A percentile compares a stretch with the other conserved stretches of the same genome.
These are phyloP conservation scores for Irineochytrium annulatum DNA, from an alignment of 192 early-diverging fungal genomes.

Conservation along the genomic window DNA sequence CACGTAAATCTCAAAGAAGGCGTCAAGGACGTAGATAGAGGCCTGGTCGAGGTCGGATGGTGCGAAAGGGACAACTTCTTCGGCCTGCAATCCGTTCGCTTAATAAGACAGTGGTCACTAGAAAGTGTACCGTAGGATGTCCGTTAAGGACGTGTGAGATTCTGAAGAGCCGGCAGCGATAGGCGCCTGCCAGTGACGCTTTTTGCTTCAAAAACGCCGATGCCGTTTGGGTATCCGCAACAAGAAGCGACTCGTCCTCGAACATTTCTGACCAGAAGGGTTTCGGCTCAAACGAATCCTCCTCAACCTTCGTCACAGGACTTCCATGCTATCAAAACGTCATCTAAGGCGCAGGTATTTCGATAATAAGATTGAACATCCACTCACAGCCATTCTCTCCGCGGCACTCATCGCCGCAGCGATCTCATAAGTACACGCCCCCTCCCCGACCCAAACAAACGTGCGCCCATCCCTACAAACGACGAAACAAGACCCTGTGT, in stretches of 20 bases:
- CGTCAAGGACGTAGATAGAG: conserved; percentile 32
- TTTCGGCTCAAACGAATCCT: conserved; percentile 23
- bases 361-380: neutral
- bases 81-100: conserved; percentile 14
- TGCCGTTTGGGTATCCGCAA: too few species aligned
- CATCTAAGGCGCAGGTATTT: neutral
- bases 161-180: conserved; percentile 19
- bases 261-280: conserved; percentile 25
- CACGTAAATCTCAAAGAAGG: conserved; percentile 32
- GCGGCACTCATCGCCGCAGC: conserved; percentile 13
- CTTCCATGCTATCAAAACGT: neutral
- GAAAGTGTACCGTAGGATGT: conserved; percentile 23
- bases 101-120: neutral
- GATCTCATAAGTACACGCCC: conserved; percentile 18
- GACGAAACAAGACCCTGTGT: conserved; percentile 21
- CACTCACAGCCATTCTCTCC: conserved; percentile 17
- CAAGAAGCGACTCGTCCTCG: conserved; percentile 9
- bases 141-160: conserved; percentile 34
- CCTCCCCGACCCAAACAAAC: conserved; percentile 31
- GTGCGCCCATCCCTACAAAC: conserved; percentile 8
- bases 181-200: too few species aligned
- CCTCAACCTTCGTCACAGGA: neutral
- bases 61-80: conserved; percentile 29
- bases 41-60: conserved; percentile 18
- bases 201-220: too few species aligned